A percentile compares a stretch with the other conserved stretches of the same genome.
Evolutionary conservation across 345 rosid genomes (phyloP).

Genomic region (Populus ilicifolia): DNA sequence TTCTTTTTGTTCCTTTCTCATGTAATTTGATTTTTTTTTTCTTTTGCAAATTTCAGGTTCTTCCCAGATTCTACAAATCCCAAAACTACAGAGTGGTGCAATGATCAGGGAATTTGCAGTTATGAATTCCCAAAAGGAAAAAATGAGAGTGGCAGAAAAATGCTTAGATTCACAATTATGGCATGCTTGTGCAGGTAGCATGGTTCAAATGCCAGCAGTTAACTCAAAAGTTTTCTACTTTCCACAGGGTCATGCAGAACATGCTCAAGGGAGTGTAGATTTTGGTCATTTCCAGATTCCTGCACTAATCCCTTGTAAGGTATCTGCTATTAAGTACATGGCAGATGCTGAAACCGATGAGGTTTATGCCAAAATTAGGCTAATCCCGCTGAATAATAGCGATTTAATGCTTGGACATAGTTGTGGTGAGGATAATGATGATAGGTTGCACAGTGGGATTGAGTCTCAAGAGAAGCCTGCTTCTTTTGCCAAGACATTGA

Average conservation of each 20-base stretch:
- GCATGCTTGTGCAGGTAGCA: slow-evolving; percentile 99
- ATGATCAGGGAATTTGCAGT: slow-evolving; percentile 28
- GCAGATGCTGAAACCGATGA: slow-evolving; percentile 91
- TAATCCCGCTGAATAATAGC: slow-evolving; percentile 46
- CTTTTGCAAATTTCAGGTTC: background rate
- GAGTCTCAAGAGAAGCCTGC: slow-evolving; percentile 63
- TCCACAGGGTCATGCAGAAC: slow-evolving; percentile 96
- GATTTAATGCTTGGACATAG: slow-evolving; percentile 27
- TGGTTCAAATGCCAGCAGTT: slow-evolving; percentile 85
- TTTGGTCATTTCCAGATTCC: slow-evolving; percentile 48
- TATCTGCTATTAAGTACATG: slow-evolving; percentile 65
- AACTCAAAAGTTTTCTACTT: slow-evolving; percentile 77
- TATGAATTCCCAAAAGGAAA: slow-evolving; percentile 14
- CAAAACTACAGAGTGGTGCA: background rate
- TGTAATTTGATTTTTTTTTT: background rate
- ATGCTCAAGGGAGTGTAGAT: slow-evolving; percentile 59
- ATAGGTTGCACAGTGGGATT: slow-evolving; percentile 26
- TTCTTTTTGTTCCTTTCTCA: background rate
- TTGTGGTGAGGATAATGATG: slow-evolving; percentile 30
- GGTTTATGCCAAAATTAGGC: slow-evolving; percentile 67
- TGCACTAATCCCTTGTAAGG: slow-evolving; percentile 54
- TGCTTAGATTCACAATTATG: slow-evolving; percentile 87
- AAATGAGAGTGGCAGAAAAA: slow-evolving; percentile 42
- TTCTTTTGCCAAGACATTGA: slow-evolving; percentile 90
- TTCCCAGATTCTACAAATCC: slow-evolving; percentile 3